Evolutionary conservation across 768 basidiomycete species (phyloP), one percentile per base, ranked within the genome.

Genomic region (Mrakia hoshinonis): DNA sequence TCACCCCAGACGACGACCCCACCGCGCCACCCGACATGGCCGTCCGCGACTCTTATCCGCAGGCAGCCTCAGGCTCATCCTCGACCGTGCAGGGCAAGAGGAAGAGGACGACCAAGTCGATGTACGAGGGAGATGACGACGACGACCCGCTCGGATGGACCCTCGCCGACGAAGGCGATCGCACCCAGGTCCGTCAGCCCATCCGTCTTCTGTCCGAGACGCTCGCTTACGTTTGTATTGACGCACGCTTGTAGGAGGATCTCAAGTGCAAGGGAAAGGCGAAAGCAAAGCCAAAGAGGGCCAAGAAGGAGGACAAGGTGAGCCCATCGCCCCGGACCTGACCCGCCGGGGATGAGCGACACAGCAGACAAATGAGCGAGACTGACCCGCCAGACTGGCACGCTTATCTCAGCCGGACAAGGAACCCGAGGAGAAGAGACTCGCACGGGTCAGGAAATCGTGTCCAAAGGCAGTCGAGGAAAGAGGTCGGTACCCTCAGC

Each of bases 381-480:
- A 20, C 20, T 61, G 31, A 2, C 36, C 20, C 58, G 10, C 34
- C 9, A 3, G 12, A 7, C 36, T 31, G 15, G 11, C 22, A 18
- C 18, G 6, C 10, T 26, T 5, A 24, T 24, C 24, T 31, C 12
- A 61, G 43, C 5, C 5, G 11, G 20, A 38, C 22, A 22, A 66
- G 65, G 66, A 67, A 15, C 29, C 48, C 12, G 51, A 55, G 11
- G 67, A 68, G 46, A 68, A 58, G 55, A 36, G 67, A 2, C 13
- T 60, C 24, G 22, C 39, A 18, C 5, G 67, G 20, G 26, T 47
- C 43, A 49, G 67, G 6, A 60, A 46, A 54, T 12, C 38, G 11
- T 60, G 55, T 13, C 67, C 67, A 0, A 31, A 34, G 29, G 24
- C 67, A 10, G 67, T 68, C 6, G 31, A 58, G 34, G 67, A 68